Conservation (phyloP, 768 basidiomycete species). For the Cystofilobasidium capitatum region DNA sequence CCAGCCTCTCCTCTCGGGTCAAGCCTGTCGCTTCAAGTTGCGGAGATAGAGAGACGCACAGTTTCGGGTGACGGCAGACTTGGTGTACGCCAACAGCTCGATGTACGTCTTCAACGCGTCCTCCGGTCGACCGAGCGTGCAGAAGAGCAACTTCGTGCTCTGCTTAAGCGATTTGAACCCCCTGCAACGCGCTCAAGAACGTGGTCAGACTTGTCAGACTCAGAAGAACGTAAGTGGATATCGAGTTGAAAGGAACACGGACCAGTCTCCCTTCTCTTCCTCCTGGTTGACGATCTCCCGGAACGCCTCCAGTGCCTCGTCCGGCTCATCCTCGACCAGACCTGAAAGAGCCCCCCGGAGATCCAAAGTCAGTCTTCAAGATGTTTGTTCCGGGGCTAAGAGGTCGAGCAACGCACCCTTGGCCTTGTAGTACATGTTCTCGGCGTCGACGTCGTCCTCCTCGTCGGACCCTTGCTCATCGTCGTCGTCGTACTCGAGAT, state of each 20-base stretch:
- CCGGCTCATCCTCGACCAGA: constrained; percentile 69
- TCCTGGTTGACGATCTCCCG: constrained; percentile 79
- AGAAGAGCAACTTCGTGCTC: constrained; percentile 84
- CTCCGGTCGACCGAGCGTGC: constrained; percentile 62
- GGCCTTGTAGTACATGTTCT: constrained; percentile 97
- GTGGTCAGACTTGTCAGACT: background rate
- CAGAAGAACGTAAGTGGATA: background rate
- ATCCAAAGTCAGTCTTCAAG: too few species aligned
- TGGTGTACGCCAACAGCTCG: constrained; percentile 82
- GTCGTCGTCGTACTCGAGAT: constrained; percentile 91
- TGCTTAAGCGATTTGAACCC: constrained; percentile 99
- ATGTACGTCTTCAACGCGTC: constrained; percentile 81
- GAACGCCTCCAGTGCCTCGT: constrained; percentile 84
- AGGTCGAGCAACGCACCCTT: constrained; percentile 75
- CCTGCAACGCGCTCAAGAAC: constrained; percentile 45
- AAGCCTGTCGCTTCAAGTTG: background rate
- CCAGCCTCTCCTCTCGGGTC: constrained; percentile 34
- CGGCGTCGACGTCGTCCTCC: constrained; percentile 76
- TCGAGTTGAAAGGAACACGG: constrained; percentile 31
- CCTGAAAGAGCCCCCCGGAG: too few species aligned
- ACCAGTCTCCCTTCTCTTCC: constrained; percentile 92
- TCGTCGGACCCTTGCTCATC: constrained; percentile 44
- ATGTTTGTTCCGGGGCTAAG: too few species aligned
- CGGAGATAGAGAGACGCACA: constrained; percentile 1
- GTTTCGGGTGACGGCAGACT: constrained; percentile 86